Base-by-base conservation (phyloP, 116 monocot species). In the Thalassia testudinum region DNA sequence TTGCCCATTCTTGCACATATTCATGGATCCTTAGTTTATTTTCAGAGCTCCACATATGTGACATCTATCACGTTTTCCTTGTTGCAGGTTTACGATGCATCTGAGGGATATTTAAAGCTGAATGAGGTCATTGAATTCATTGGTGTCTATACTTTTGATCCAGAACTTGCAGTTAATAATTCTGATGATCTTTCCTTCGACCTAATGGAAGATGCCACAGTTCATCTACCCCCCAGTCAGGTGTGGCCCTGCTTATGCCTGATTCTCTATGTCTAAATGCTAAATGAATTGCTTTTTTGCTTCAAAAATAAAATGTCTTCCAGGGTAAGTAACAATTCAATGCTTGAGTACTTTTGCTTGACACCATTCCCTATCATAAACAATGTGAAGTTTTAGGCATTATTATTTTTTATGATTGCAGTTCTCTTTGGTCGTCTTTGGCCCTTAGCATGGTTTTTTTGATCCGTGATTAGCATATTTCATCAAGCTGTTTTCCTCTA, bases 71-170 rank as follows among this genome's bases (percentile, higher is more conserved):
- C 10, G 10, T 47, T 47, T 48, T 60, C 11, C 43, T 21, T 20
- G 63, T 45, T 73, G 60, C 72, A 95, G 95, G 52, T 77, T 5
- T 97, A 97, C 69, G 82, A 85, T 59, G 56, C 65, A 43, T 82
- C 66, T 42, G 89, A 88, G 38, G 44, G 61, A 58, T 64, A 85
- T 54, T 37, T 88, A 19, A 88, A 85, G 58, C 54, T 97, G 60
- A 88, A 97, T 66, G 95, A 97, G 63, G 85, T 85, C 8, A 50
- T 75, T 54, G 88, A 97, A 68, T 88, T 97, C 62, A 85, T 97
- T 43, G 95, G 89, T 22, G 64, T 97, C 37, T 97, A 85, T 70
- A 82, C 85, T n/a, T 97, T 85, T 75, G 79, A 97, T 53, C 82
- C 89, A 27, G 79, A 88, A 23, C 68, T 77, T 59, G 74, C 56